Conservation (phyloP, 1,139 yeast species). For the Wickerhamiella infanticola region DNA sequence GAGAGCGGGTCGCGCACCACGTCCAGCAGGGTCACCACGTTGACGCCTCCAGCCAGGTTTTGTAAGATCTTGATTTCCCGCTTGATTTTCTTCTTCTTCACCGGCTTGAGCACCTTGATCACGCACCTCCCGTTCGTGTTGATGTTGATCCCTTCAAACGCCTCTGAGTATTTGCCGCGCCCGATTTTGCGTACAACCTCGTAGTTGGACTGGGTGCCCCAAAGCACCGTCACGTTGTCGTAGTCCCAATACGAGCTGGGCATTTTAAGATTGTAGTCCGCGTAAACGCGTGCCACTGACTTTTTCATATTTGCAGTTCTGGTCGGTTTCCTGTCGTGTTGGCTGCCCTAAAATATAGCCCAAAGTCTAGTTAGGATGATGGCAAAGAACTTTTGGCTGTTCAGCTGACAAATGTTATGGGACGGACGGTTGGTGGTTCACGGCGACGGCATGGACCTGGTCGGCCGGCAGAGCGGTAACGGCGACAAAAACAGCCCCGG, state of each 20-base stretch:
- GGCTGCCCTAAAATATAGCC: too few species aligned
- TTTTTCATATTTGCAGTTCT: constrained; percentile 11
- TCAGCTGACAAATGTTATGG: neutral
- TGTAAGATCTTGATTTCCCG: constrained; percentile 87
- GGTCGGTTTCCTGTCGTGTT: too few species aligned
- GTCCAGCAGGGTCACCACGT: constrained; percentile 66
- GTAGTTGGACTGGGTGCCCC: constrained; percentile 62
- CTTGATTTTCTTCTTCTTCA: constrained; percentile 88
- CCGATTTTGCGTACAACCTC: constrained; percentile 90
- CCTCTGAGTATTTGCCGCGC: constrained; percentile 95
- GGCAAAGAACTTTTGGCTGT: neutral
- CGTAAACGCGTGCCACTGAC: constrained; percentile 76
- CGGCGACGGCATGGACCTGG: too few species aligned
- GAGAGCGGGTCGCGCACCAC: constrained; percentile 81
- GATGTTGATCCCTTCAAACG: constrained; percentile 64
- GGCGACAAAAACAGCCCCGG: too few species aligned
- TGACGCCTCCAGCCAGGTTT: constrained; percentile 76
- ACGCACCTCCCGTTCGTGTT: constrained; percentile 35
- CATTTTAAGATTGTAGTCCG: constrained; percentile 65
- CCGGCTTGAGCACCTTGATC: constrained; percentile 92
- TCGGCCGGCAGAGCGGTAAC: too few species aligned
- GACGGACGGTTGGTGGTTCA: neutral
- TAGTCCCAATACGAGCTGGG: constrained; percentile 93
- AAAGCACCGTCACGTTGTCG: constrained; percentile 34
- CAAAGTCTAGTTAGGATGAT: neutral